These are phyloP conservation scores for Cryphonectria nitschkei DNA, from an alignment of 2,329 filamentous ascomycete species.

Conservation along the genomic window DNA sequence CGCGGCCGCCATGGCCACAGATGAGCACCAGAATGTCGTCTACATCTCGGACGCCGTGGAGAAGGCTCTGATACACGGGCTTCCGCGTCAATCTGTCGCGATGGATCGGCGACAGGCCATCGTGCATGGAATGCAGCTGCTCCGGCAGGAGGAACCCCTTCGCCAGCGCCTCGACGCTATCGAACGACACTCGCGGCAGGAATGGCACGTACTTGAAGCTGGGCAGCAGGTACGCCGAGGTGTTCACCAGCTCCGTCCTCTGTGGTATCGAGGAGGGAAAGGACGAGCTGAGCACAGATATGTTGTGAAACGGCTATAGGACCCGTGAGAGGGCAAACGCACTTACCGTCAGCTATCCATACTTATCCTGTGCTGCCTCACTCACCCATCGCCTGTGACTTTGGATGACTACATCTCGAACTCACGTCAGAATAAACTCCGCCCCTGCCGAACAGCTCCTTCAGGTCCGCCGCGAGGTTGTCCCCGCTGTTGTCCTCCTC, in stretches of 20 bases:
- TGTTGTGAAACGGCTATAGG: conserved; percentile 80
- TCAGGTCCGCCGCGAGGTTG: conserved; percentile 73
- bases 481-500: conserved; percentile 75
- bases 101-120: conserved; percentile 60
- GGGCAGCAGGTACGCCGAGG: conserved; percentile 78
- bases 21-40: conserved; percentile 77
- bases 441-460: conserved; percentile 67
- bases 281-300: conserved; percentile 77
- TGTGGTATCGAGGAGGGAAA: conserved; percentile 62
- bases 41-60: conserved; percentile 64
- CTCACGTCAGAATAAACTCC: conserved; percentile 69
- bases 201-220: conserved; percentile 80
- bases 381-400: conserved; percentile 13
- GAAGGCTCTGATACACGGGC: conserved; percentile 53
- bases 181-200: conserved; percentile 65
- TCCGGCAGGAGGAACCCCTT: conserved; percentile 69
- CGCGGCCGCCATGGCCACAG: conserved; percentile 84
- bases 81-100: conserved; percentile 55
- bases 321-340: conserved; percentile 7
- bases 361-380: neutral
- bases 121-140: conserved; percentile 64
- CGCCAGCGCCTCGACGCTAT: conserved; percentile 60
- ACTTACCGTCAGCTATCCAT: conserved; percentile 41
- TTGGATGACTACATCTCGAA: conserved; percentile 29
- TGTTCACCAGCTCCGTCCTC: conserved; percentile 52